phyloP scores from a whole-genome alignment of 768 basidiomycete species.

The Boletus huronensis region DNA sequence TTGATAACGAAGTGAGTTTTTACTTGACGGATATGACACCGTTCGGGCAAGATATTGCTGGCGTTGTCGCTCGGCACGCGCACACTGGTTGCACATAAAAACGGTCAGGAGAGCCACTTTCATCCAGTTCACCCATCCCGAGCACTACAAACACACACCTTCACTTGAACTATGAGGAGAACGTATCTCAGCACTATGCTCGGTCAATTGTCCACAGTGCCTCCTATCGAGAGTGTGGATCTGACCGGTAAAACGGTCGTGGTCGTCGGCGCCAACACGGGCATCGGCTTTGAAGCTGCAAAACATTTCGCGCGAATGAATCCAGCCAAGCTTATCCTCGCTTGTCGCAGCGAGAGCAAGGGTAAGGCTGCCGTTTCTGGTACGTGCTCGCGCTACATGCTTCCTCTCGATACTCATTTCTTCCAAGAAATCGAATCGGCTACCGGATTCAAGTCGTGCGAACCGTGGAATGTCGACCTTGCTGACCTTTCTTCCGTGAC shows the following conservation, averaged over 20 bases:
- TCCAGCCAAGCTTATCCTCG: constrained; percentile 26
- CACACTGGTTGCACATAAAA: neutral
- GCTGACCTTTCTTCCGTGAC: constrained; percentile 15
- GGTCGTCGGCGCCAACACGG: constrained; percentile 33
- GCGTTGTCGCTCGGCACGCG: too few relatives aligned
- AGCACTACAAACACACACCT: neutral
- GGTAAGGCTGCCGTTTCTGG: constrained; percentile 21
- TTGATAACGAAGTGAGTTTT: too few relatives aligned
- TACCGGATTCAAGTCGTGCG: constrained; percentile 29
- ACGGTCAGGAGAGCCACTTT: neutral
- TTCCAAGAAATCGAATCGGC: constrained; percentile 20
- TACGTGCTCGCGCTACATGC: neutral
- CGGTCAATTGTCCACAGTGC: constrained; percentile 17
- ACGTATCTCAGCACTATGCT: neutral
- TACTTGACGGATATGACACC: too few relatives aligned
- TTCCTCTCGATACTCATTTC: neutral
- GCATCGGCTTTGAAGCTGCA: constrained; percentile 32
- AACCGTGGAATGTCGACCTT: constrained; percentile 9
- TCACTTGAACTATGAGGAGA: constrained; percentile 8
- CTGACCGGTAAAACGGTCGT: constrained; percentile 31
- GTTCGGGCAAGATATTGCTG: too few relatives aligned
- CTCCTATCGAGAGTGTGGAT: constrained; percentile 18
- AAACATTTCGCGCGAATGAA: constrained; percentile 33
- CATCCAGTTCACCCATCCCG: neutral
- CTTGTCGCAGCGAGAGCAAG: constrained; percentile 27